These are phyloP conservation scores for Penicillium sp. DNA, from an alignment of 2,329 filamentous ascomycete species.

Conservation along the genomic window DNA sequence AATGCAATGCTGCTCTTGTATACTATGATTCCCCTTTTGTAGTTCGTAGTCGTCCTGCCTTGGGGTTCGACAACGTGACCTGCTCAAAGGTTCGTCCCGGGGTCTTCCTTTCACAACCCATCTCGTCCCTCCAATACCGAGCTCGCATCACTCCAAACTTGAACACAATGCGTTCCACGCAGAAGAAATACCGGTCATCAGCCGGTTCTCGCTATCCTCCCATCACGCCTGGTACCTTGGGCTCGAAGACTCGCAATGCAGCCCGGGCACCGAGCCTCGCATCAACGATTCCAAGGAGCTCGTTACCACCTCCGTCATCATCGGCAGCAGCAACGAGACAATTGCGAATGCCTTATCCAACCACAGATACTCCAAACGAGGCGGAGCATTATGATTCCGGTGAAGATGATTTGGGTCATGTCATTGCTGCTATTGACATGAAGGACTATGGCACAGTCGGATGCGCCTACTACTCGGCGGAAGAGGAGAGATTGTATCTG, in stretches of 20 bases:
- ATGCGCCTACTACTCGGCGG: slow-evolving; percentile 78
- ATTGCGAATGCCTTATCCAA: slow-evolving; percentile 10
- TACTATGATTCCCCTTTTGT: not conserved
- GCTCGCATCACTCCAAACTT: not conserved
- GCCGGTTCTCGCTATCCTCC: slow-evolving; percentile 7
- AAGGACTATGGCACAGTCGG: slow-evolving; percentile 71
- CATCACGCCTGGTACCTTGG: slow-evolving; percentile 17
- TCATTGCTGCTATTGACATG: slow-evolving; percentile 80
- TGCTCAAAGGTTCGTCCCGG: not conserved
- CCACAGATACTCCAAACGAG: slow-evolving; percentile 8
- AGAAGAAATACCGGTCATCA: slow-evolving; percentile 20
- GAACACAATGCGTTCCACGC: slow-evolving; percentile 14
- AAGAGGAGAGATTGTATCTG: slow-evolving; percentile 70
- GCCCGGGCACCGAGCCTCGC: slow-evolving; percentile 8
- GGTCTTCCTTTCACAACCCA: not conserved
- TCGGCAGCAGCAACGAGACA: slow-evolving; percentile 12
- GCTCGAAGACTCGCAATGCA: slow-evolving; percentile 6
- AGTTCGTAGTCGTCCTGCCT: not conserved
- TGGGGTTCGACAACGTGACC: slow-evolving; percentile 6
- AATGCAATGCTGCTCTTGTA: slow-evolving; percentile 10
- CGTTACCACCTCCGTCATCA: slow-evolving; percentile 8
- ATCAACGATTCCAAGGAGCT: not conserved
- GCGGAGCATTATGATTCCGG: slow-evolving; percentile 38
- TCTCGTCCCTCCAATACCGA: not conserved
- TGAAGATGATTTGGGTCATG: slow-evolving; percentile 62